Evolutionary conservation across 2,329 filamentous ascomycete species (phyloP), one percentile per base, ranked within the genome.

Genomic region (Neodidymelliopsis sp.): DNA sequence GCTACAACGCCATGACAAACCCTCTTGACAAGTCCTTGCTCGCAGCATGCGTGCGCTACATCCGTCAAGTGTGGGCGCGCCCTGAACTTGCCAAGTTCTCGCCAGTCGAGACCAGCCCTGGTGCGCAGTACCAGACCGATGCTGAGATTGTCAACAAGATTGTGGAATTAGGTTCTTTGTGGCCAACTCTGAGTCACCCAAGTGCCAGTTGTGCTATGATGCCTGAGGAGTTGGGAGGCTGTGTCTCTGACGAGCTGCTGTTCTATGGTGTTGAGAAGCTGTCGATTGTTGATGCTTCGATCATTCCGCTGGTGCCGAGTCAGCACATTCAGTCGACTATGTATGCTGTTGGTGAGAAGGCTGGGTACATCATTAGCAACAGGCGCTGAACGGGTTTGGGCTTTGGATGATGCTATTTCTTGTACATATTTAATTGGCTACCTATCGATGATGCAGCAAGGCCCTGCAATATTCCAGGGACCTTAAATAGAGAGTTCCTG

Each of bases 331-430:
- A 71, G 39, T 53, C 65, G 2, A 68, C 65, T 0, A 64, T 70
- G 53, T 72, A 70, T 46, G 68, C 65, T 20, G 48, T 72, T 16
- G 63, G 62, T 9, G 69, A 71, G 54, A 72, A 69, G 53, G 69
- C 68, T 36, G 67, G 60, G 7, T 44, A 66, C 37, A 59, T 71
- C 2, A 70, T 72, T 18, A 66, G 59, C 40, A 56, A 48, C n/a
- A 56, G 57, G 27, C 27, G 44, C 9, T 60, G 54, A 33, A 16
- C 6, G 12, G 11, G n/a, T 20, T n/a, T 11, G 13, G 2, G 10
- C 4, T 12, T 10, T n/a, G n/a, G 23, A 9, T 15, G 15, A 16
- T 11, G n/a, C 11, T 24, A 19, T 10, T 18, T 31, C 15, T n/a
- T 31, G 29, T 31, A 31, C 9, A 18, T 31, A 31, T n/a, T n/a